phyloP scores from a whole-genome alignment of 2,329 filamentous ascomycete genomes.

The Gaeumannomyces tritici region DNA sequence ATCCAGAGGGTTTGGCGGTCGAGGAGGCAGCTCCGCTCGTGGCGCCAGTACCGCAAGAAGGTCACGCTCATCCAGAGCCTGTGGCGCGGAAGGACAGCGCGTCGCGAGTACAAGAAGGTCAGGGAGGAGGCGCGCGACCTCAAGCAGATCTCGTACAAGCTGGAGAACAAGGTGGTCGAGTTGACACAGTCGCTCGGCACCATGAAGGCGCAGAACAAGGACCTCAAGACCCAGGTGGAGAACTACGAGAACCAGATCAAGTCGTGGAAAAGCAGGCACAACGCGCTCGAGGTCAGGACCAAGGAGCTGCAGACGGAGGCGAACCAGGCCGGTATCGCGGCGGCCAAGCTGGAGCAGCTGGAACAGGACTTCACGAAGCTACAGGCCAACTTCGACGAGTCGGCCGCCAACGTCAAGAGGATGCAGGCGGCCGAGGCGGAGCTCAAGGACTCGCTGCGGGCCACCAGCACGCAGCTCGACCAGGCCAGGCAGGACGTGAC shows the following conservation, averaged over 20 bases:
- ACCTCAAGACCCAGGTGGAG: constrained; percentile 76
- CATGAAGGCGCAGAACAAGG: constrained; percentile 92
- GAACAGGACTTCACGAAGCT: constrained; percentile 94
- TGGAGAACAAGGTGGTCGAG: constrained; percentile 99
- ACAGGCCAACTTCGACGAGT: constrained; percentile 83
- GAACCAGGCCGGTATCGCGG: constrained; percentile 93
- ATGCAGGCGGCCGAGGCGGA: constrained; percentile 90
- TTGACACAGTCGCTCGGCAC: constrained; percentile 87
- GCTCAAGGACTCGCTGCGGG: constrained; percentile 71
- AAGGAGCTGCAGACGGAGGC: constrained; percentile 95
- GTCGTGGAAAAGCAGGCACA: constrained; percentile 89
- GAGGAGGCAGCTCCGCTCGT: constrained; percentile 65
- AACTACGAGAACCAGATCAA: constrained; percentile 95
- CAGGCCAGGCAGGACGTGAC: constrained; percentile 64
- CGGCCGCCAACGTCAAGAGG: constrained; percentile 79
- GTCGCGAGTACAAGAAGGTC: constrained; percentile 77
- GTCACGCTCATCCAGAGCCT: constrained; percentile 83
- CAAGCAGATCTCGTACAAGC: constrained; percentile 98
- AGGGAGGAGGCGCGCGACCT: constrained; percentile 95
- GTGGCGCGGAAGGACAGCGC: constrained; percentile 78
- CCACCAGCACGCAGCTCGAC: constrained; percentile 74
- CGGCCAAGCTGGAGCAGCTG: constrained; percentile 81
- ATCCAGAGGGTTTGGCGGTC: constrained; percentile 90
- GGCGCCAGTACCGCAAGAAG: constrained; percentile 85
- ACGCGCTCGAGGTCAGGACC: constrained; percentile 75